These are phyloP conservation scores for Leccinum longicurvipes DNA, from an alignment of 768 basidiomycete species.

Conservation along the genomic window DNA sequence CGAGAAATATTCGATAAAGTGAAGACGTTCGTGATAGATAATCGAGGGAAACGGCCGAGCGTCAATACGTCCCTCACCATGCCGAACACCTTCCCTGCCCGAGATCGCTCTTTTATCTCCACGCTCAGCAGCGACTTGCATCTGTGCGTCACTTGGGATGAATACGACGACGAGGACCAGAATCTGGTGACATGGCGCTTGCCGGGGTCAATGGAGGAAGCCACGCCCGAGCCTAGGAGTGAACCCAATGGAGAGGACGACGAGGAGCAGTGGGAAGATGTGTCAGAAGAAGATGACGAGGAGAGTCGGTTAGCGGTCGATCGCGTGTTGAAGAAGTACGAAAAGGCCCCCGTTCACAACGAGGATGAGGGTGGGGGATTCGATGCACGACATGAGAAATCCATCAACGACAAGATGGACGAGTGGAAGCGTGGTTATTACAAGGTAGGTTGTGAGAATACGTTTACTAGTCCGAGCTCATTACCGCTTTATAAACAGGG, in stretches of 20 bases:
- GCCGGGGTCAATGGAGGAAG: constrained; percentile 43
- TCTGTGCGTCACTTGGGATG: constrained; percentile 86
- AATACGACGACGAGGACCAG: constrained; percentile 79
- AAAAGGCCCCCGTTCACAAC: constrained; percentile 73
- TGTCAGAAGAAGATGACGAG: constrained; percentile 57
- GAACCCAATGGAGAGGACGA: constrained; percentile 43
- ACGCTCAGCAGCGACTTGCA: constrained; percentile 75
- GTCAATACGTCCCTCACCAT: constrained; percentile 51
- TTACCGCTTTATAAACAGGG: constrained; percentile 44
- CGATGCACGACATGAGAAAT: constrained; percentile 73
- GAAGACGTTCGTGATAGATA: constrained; percentile 64
- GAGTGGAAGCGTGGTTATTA: constrained; percentile 94
- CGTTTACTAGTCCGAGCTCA: constrained; percentile 10
- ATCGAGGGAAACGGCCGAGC: constrained; percentile 32
- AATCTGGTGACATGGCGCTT: constrained; percentile 71
- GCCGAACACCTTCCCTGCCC: constrained; percentile 74
- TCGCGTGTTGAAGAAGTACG: constrained; percentile 84
- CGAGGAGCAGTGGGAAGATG: constrained; percentile 47
- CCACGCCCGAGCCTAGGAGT: constrained; percentile 32
- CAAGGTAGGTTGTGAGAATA: constrained; percentile 59
- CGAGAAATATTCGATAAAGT: constrained; percentile 76
- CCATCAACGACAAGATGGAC: constrained; percentile 78
- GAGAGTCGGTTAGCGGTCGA: constrained; percentile 73
- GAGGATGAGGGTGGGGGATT: constrained; percentile 71
- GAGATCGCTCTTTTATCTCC: constrained; percentile 77